Percentiles rank a stretch among this genome's conserved stretches.
These are phyloP conservation scores for Chrysanthemum lavandulifolium DNA, from an alignment of 129 eudicot species.

Conservation along the genomic window DNA sequence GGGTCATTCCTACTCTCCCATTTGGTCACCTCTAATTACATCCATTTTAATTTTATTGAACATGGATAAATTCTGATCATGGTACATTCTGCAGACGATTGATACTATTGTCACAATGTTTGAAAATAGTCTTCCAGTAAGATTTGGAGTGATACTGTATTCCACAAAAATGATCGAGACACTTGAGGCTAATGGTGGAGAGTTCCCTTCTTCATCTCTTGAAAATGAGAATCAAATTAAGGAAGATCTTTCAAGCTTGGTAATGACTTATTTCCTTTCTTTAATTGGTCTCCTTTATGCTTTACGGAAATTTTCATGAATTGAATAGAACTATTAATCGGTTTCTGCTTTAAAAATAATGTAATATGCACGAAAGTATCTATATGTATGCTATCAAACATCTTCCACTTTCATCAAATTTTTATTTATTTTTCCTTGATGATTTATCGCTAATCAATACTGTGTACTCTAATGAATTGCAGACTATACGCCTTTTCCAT, in stretches of 20 bases:
- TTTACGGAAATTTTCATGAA: background rate
- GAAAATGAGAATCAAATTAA: constrained; percentile 37
- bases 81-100: constrained; percentile 50
- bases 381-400: background rate
- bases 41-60: background rate
- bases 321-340: background rate
- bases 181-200: constrained; percentile 68
- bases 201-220: constrained; percentile 37
- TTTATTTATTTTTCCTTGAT: constrained; percentile 1
- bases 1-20: background rate
- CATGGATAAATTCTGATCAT: constrained; percentile 1
- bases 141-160: constrained; percentile 86
- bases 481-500: constrained; percentile 77
- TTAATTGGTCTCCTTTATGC: constrained; percentile 10
- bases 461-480: constrained; percentile 38
- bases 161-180: constrained; percentile 57
- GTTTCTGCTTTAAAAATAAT: background rate
- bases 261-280: constrained; percentile 24
- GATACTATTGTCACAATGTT: constrained; percentile 63
- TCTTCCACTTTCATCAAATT: background rate
- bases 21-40: background rate
- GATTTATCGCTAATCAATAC: constrained; percentile 18
- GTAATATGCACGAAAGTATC: too few relatives aligned
- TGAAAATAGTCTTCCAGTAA: constrained; percentile 83
- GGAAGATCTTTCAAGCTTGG: constrained; percentile 91